Base-by-base conservation (phyloP, 305 asterid genomes). In the Ilex paraguariensis region DNA sequence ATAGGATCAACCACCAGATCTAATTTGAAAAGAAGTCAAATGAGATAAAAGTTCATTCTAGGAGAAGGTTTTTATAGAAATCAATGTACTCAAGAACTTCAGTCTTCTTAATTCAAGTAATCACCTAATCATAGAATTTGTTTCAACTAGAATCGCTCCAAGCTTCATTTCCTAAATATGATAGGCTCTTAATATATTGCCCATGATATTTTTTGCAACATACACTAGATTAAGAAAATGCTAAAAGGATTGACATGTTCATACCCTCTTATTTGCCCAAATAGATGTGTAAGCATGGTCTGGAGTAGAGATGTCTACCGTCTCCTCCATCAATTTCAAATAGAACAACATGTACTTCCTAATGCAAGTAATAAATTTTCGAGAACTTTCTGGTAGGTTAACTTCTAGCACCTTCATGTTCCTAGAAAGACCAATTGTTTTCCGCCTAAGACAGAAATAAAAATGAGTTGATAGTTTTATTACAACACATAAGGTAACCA, bases 201-300 rank as follows among this genome's bases (percentile, higher is more conserved):
- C 42, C 42, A 36, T 36, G 42, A 36, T 3, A 36, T 5, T 36
- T 36, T 36, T 36, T 5, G 9, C 42, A 36, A 36, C 42, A 36
- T 36, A 4, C 42, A 36, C 6, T 36, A 36, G 42, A 36, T 36
- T 36, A 15, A 60, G 15, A 44, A 1, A 46, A 11, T 44, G 44
- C 32, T 10, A 40, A 44, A 51, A 44, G 51, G 13, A 49, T 10
- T 28, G 4, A 46, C 11, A 61, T 60, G 68, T 46, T 54, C 46
- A 56, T 93, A 93, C 99, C 99, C 97, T 80, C 78, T 90, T 93
- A 79, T 93, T 97, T 63, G 93, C 76, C 64, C 96, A 90, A 50
- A 93, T 90, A 78, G 89, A 81, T 62, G 74, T 65, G 73, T 87
- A 84, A 68, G 95, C 95, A 72, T 97, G 94, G 33, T 93, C 99